These are phyloP conservation scores for Blumeriella jaapii DNA, from an alignment of 2,329 filamentous ascomycete genomes.

Conservation along the genomic window DNA sequence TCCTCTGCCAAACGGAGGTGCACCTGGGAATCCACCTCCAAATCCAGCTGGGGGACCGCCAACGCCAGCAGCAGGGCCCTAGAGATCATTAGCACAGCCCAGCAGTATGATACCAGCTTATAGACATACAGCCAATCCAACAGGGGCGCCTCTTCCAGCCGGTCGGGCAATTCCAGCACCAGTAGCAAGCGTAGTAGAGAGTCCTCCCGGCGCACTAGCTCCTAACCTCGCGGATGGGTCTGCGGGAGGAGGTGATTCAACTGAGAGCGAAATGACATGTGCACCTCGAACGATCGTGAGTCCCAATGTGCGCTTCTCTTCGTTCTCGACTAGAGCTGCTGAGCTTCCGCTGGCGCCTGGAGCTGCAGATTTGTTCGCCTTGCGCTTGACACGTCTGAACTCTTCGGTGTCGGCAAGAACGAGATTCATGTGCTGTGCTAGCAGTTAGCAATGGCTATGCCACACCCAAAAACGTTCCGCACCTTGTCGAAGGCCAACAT, in stretches of 20 bases:
- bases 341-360: conserved; percentile 42
- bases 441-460: conserved; percentile 11
- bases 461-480: conserved; percentile 11
- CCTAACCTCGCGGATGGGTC: conserved; percentile 86
- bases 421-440: conserved; percentile 85
- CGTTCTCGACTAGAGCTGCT: conserved; percentile 66
- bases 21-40: conserved; percentile 7
- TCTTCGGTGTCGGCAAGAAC: conserved; percentile 98
- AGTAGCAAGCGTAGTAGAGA: conserved; percentile 55
- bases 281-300: conserved; percentile 90
- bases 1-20: conserved; percentile 40
- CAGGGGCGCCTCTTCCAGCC: conserved; percentile 72
- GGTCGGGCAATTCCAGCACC: conserved; percentile 87
- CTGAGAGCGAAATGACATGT: conserved; percentile 87
- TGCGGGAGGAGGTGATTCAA: conserved; percentile 89
- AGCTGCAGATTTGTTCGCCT: conserved; percentile 55
- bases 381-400: conserved; percentile 83
- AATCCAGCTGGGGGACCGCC: conserved; percentile 52
- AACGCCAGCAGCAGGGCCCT: conserved; percentile 77
- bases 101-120: conserved; percentile 1
- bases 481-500: conserved; percentile 99
- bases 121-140: conserved; percentile 62
- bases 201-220: conserved; percentile 57
- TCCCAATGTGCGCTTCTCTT: conserved; percentile 96
- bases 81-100: conserved; percentile 19